Base-by-base conservation (phyloP, 2,329 filamentous ascomycete species). In the Diaporthe ilicicola region DNA sequence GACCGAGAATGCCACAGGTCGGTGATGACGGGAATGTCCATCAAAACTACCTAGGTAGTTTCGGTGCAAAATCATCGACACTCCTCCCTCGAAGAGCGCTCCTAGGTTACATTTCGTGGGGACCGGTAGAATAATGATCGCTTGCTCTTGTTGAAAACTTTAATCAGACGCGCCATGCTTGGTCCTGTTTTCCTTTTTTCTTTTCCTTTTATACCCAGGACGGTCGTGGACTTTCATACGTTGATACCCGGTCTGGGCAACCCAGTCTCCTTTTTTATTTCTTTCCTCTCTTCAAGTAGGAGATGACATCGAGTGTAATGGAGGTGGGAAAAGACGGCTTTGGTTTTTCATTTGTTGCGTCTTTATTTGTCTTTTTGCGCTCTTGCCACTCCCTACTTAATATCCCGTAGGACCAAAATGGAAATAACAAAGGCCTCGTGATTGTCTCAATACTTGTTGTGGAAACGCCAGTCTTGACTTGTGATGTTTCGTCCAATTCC, bases 201-300 rank as follows among this genome's bases (percentile, higher is more conserved):
- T 50, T 59, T 42, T 27, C 59, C 34, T 67, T 67, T 68, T 70
- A 72, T 72, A 72, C 70, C 70, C 70, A n/a, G 53, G 53, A 56
- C 42, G 50, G 42, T 59, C 59, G 39, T 39, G 24, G 42, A 34
- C 22, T 61, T 72, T 54, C 44, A 46, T 24, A 64, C 44, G 44
- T 55, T 72, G 70, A 72, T 72, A 72, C 67, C 70, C 59, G 61
- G 70, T 32, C 22, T 70, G 42, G 56, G 61, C 67, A 59, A 56
- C 51, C 48, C 50, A 72, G 70, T 59, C 42, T 51, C 46, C 37
- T 64, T 64, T 29, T n/a, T 27, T 27, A 17, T 48, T 2, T n/a
- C 46, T 50, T 64, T 64, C 42, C 27, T 27, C 24, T 27, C 32
- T 2, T n/a, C n/a, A 3, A 22, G 3, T 8, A 10, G n/a, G 24